Base-by-base conservation (phyloP, 23 red algal species). In the Chondrus crispus region DNA sequence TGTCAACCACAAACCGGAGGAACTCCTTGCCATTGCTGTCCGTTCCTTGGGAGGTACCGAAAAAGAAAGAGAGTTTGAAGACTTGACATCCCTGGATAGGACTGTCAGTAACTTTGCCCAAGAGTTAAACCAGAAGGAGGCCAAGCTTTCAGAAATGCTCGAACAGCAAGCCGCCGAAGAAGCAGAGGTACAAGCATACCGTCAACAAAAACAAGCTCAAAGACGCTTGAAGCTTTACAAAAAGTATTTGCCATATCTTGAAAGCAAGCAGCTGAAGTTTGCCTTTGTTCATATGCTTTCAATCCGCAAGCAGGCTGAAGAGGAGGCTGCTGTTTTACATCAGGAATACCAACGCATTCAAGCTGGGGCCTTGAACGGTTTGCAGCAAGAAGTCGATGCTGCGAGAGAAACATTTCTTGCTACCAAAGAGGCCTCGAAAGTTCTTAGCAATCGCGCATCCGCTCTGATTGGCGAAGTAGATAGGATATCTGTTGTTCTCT, bases 1-100 rank as follows among this genome's bases (percentile, higher is more conserved):
- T 80, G 74, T 90, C 57, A 90, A 95, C 60, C 57, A 79, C 71
- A 72, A 88, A 2, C 84, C 89, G 24, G 69, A 62, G 10, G 97
- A 96, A 74, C 60, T 99, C 55, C 68, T 99, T 2, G 16, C 49
- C 24, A 69, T 81, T 32, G 95, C 94, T 13, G 85, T 99, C 55
- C 74, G 89, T 18, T 88, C 94, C 16, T 46, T 96, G 9, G 83
- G 85, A 28, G 97, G 94, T 5, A 89, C 80, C 18, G 93, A 85
- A 14, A 58, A 78, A 42, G 62, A 53, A 18, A 51, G 18, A 12
- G 35, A 51, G 12, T 93, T 81, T 75, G 62, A 92, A 24, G 48
- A 40, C 46, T 80, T 99, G 53, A 71, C 55, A 37, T 55, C 43
- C 2, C 48, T 78, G 6, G 82, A 99, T 55, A 78, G 60, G 29